Evolutionary conservation across 2,329 filamentous ascomycete genomes (phyloP), one percentile per base, ranked within the genome.

Genomic region (Graphiopsis chlorocephala): DNA sequence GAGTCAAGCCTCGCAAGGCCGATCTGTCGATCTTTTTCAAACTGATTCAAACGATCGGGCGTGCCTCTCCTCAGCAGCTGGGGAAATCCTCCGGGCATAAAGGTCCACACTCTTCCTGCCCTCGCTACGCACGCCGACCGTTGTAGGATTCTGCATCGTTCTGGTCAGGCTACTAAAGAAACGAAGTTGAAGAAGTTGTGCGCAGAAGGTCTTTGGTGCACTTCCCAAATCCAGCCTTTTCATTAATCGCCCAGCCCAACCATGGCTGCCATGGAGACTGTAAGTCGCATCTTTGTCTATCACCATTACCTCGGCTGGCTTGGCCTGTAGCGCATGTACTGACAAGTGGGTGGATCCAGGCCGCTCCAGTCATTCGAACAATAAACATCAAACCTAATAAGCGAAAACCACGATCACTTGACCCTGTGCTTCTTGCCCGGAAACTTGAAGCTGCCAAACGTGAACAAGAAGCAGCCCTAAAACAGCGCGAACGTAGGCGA

Each of bases 401-500:
- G 33, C n/a, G 29, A 17, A 14, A 31, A 45, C 20, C 42, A 10
- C 33, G 48, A 42, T 55, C 60, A 17, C 14, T 65, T 35, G 63
- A 65, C 20, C 57, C 63, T 20, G 48, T 45, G 26, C 10, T 55
- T 4, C 63, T 65, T 5, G 42, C 20, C 15, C 26, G 23, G 33
- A 65, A 65, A n/a, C 57, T 65, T n/a, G 63, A 65, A 31, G 56
- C 33, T 35, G 63, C 58, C 11, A 60, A 50, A 23, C 31, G 35
- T 23, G 63, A 65, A n/a, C 63, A 47, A 14, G 63, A 65, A 3
- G 33, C 28, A 1, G 28, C 61, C 2, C 11, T 11, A 14, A 64
- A 23, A 33, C 14, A 31, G 14, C 31, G 12, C 5, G 29, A 59
- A 33, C 52, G 62, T 33, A 48, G 58, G n/a, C 48, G 33, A 48